phyloP scores from a whole-genome alignment of 2,329 filamentous ascomycete species.

The Penicillium fuscoglaucum region DNA sequence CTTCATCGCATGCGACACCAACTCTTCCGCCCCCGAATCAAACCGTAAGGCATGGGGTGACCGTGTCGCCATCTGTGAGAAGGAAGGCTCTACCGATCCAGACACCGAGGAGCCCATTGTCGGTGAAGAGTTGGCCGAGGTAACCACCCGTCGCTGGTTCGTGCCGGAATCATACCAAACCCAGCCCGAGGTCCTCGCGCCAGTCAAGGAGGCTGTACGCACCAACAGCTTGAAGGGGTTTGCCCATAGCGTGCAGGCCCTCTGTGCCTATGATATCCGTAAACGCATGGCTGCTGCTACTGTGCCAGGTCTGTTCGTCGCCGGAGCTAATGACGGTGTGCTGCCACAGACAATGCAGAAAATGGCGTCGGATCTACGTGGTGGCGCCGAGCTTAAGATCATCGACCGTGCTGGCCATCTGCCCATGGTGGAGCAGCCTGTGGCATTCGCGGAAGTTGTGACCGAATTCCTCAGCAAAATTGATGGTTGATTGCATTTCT shows the following conservation, averaged over 20 bases:
- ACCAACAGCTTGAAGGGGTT: constrained; percentile 71
- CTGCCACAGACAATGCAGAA: constrained; percentile 77
- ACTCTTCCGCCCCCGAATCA: constrained; percentile 66
- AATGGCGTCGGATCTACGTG: constrained; percentile 62
- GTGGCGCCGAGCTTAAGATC: constrained; percentile 60
- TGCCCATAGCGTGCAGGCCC: constrained; percentile 72
- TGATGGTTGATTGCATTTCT: constrained; percentile 21
- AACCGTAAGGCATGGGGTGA: constrained; percentile 81
- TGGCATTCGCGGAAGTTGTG: constrained; percentile 66
- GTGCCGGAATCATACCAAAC: constrained; percentile 58
- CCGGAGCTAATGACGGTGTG: constrained; percentile 71
- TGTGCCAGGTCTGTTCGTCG: constrained; percentile 62
- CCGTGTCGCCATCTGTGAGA: constrained; percentile 67
- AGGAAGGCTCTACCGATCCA: constrained; percentile 43
- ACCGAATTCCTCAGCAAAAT: constrained; percentile 53
- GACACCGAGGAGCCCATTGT: constrained; percentile 58
- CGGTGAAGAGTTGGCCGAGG: constrained; percentile 61
- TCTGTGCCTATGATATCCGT: constrained; percentile 55
- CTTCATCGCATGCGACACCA: constrained; percentile 78
- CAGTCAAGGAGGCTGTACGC: constrained; percentile 68
- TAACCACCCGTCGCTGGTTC: constrained; percentile 78
- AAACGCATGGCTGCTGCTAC: constrained; percentile 41
- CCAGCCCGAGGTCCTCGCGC: constrained; percentile 52
- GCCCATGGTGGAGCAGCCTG: constrained; percentile 77
- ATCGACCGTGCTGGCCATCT: constrained; percentile 74